These are phyloP conservation scores for Ceratobasidium sp. DNA, from an alignment of 1,284 basidiomycete genomes.

Conservation along the genomic window DNA sequence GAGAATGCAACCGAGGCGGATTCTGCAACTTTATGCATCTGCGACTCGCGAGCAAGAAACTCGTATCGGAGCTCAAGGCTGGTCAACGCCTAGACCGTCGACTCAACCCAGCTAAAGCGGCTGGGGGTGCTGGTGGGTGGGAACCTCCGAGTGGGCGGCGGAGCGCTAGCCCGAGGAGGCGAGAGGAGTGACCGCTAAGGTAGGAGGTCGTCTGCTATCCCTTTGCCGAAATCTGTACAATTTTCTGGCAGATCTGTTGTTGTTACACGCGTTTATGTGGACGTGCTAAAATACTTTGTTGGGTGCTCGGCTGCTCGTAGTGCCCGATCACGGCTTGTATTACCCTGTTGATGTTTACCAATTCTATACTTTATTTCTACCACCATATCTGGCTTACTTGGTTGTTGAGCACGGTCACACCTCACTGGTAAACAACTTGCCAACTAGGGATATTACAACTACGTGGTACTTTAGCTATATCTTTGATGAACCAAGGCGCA, in stretches of 20 bases:
- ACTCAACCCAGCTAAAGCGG: conserved; percentile 68
- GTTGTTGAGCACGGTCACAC: no score
- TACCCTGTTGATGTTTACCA: background rate
- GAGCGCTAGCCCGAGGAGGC: conserved; percentile 69
- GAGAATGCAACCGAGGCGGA: conserved; percentile 94
- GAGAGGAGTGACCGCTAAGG: background rate
- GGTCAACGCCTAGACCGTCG: conserved; percentile 87
- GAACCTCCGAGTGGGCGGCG: conserved; percentile 73
- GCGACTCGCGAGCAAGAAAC: conserved; percentile 82
- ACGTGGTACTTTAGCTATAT: no score
- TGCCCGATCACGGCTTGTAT: conserved; percentile 8
- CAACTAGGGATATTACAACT: no score
- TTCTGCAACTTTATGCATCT: conserved; percentile 99
- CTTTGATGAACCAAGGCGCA: conserved; percentile 24
- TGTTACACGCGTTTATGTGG: background rate
- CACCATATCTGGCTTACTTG: background rate
- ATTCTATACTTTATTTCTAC: background rate
- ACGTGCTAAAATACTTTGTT: background rate
- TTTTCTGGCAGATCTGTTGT: background rate
- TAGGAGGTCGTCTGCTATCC: background rate
- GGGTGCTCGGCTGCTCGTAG: background rate
- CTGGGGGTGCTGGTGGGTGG: conserved; percentile 79
- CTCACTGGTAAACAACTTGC: no score
- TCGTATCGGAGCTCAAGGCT: conserved; percentile 80
- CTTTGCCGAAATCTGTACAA: no score